A percentile compares a stretch with the other conserved stretches of the same genome.
Evolutionary conservation across 495 filamentous ascomycete genomes (phyloP).

Genomic region (Sphaerosporella brunnea): DNA sequence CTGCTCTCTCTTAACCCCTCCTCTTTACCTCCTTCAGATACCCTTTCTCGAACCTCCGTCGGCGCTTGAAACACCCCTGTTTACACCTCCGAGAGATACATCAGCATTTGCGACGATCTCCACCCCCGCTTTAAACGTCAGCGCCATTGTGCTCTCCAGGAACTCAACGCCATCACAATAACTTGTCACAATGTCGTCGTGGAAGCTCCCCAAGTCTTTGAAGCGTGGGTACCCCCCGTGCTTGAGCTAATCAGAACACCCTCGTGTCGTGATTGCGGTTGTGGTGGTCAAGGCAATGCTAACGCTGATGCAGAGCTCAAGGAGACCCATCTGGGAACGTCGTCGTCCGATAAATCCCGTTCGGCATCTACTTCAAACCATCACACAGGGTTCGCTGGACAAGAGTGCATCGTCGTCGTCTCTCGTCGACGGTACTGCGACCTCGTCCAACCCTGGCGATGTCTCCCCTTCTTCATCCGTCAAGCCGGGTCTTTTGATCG

Average conservation of each 20-base stretch:
- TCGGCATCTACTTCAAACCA: slow-evolving; percentile 86
- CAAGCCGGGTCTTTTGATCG: slow-evolving; percentile 86
- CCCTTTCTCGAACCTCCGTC: no score
- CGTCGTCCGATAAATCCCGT: slow-evolving; percentile 71
- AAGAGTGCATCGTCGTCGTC: slow-evolving; percentile 26
- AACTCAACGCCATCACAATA: no score
- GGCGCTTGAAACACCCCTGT: no score
- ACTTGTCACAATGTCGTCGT: slow-evolving; percentile 15
- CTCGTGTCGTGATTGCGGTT: no score
- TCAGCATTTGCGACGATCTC: no score
- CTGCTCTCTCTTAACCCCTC: no score
- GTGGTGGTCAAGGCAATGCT: not conserved
- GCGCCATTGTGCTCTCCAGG: no score
- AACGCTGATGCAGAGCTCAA: slow-evolving; percentile 55
- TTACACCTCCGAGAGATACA: no score
- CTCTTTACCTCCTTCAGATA: no score
- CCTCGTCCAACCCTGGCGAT: slow-evolving; percentile 20
- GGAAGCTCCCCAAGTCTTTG: slow-evolving; percentile 26
- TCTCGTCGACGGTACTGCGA: slow-evolving; percentile 27
- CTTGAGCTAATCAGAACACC: no score
- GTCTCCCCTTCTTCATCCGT: slow-evolving; percentile 30
- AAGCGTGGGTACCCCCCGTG: slow-evolving; percentile 21
- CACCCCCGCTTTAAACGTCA: no score
- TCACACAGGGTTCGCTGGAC: slow-evolving; percentile 46
- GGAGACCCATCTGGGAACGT: slow-evolving; percentile 83